phyloP scores from a whole-genome alignment of 176 grass and related monocot genomes.

The Oryza glaberrima region DNA sequence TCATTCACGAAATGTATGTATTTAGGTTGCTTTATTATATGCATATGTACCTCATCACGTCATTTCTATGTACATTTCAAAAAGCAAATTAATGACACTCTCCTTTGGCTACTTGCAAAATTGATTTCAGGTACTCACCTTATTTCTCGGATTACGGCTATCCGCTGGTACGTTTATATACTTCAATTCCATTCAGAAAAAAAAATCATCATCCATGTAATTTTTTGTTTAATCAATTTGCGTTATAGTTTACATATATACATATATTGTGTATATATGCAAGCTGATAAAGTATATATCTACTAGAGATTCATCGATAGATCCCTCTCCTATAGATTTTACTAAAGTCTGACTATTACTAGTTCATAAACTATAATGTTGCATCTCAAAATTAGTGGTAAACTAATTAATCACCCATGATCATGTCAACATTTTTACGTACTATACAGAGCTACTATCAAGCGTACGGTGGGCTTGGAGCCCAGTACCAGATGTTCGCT shows the following conservation, averaged over 20 bases:
- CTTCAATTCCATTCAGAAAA: background rate
- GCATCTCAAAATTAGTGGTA: too few species aligned
- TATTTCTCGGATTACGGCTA: conserved; percentile 51
- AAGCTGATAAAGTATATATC: too few species aligned
- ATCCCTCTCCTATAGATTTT: too few species aligned
- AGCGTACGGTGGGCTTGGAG: conserved; percentile 22
- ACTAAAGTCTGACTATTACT: too few species aligned
- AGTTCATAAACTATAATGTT: too few species aligned
- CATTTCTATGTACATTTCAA: background rate
- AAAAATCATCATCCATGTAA: background rate
- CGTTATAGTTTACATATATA: too few species aligned
- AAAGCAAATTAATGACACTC: background rate
- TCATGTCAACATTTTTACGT: background rate
- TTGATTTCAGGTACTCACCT: conserved; percentile 50
- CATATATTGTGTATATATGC: too few species aligned
- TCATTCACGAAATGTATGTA: background rate
- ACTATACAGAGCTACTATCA: conserved; percentile 35
- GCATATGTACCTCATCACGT: background rate
- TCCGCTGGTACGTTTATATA: conserved; percentile 32
- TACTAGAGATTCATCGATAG: too few species aligned
- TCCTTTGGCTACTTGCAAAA: background rate
- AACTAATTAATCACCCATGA: background rate
- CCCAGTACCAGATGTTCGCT: conserved; percentile 34
- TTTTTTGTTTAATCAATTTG: background rate
- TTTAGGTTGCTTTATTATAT: background rate